These are phyloP conservation scores for Carallia pectinifolia DNA, from an alignment of 345 rosid species.

Conservation along the genomic window DNA sequence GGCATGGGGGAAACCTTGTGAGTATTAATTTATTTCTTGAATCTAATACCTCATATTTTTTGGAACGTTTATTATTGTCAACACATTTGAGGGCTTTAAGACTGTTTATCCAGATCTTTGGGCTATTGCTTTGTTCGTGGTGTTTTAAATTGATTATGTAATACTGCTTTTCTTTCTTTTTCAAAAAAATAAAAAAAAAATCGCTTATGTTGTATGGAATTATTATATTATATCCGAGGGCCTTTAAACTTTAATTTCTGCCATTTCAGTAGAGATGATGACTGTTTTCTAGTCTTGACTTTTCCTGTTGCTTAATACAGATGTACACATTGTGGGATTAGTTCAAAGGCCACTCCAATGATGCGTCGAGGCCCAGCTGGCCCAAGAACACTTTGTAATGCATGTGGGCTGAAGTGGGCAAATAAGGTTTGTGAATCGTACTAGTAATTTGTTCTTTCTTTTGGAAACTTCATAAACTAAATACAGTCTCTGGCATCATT, in stretches of 20 bases:
- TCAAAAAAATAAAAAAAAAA: background rate
- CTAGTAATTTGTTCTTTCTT: background rate
- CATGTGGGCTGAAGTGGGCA: constrained; percentile 54
- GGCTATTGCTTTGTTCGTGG: background rate
- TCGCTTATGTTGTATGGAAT: too few species aligned
- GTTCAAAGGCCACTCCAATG: constrained; percentile 43
- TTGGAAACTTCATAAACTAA: too few species aligned
- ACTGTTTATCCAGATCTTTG: background rate
- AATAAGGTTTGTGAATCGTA: constrained; percentile 25
- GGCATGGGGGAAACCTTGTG: constrained; percentile 33
- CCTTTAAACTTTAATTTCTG: background rate
- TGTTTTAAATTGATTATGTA: background rate
- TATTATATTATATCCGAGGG: too few species aligned
- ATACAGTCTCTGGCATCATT: too few species aligned
- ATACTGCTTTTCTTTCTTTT: background rate
- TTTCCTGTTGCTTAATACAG: constrained; percentile 18
- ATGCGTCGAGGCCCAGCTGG: constrained; percentile 55
- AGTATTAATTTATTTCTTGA: constrained; percentile 15
- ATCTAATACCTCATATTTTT: background rate
- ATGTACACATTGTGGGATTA: constrained; percentile 42
- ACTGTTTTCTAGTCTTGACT: background rate
- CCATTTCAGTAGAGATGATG: background rate
- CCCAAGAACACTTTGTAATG: constrained; percentile 40
- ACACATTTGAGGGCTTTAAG: too few species aligned
- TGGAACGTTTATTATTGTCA: background rate